Evolutionary conservation across 129 eudicot genomes (phyloP), one percentile per base, ranked within the genome.

Genomic region (Flaveria sonorensis): DNA sequence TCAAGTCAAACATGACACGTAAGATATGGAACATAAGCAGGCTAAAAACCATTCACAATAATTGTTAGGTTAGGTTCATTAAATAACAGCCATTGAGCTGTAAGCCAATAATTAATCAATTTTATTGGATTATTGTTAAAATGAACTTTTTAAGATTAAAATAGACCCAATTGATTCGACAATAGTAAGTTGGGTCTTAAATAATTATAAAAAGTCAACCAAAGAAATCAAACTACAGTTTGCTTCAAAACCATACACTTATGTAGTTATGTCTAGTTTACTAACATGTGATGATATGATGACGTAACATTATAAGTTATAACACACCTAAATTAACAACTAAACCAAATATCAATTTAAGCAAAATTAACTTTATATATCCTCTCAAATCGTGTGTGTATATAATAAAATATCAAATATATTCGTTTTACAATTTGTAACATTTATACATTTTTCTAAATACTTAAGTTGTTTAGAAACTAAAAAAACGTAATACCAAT

Each of bases 221-320:
- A 30, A 26, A 42, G 16, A 74, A 74, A 55, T 60, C 70, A 60
- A 74, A 60, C 70, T 10, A 11, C 59, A 42, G 24, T 23, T 15
- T 74, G 78, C 16, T 74, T 59, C 60, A 21, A 3, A 10, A 23
- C 36, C 19, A 5, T 45, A 59, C 23, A 30, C 2, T 57, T 57
- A 20, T 23, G 30, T 12, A n/a, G n/a, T n/a, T n/a, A n/a, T n/a
- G n/a, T n/a, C 66, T 60, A 23, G 39, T 4, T 60, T 10, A n/a
- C 40, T 60, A 60, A 40, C 57, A 23, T 43, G 19, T 68, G 56
- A 68, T 6, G 66, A 23, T 23, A 60, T 24, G 16, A 20, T 19
- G 24, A 24, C 2, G 23, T 60, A 24, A 24, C 66, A 60, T 60
- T 26, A 60, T 13, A 13, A 61, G 42, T 61, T 14, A 61, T 13